Percentiles rank a stretch among this genome's conserved stretches.
phyloP scores from a whole-genome alignment of 305 asterid genomes.

The Fraxinus baroniana region DNA sequence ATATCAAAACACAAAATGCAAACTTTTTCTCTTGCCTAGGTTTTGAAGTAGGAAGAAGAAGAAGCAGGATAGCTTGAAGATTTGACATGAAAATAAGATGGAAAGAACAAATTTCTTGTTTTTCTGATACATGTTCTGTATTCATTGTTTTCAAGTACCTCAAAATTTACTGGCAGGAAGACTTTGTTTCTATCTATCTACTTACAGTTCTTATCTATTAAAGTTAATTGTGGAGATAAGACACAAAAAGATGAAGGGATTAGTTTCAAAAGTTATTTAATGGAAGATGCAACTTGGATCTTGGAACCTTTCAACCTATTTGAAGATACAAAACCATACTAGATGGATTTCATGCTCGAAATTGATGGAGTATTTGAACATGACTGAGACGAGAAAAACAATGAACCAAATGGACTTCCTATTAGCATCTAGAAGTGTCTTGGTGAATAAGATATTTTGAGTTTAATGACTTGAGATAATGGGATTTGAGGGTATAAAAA shows the following conservation, averaged over 20 bases:
- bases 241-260: not conserved
- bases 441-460: not conserved
- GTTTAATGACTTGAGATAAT: not conserved
- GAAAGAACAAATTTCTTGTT: not conserved
- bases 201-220: not conserved
- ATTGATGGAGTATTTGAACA: not conserved
- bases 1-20: not conserved
- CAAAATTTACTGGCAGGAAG: not conserved
- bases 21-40: not conserved
- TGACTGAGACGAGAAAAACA: not conserved
- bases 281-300: not conserved
- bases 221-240: not conserved
- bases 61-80: not conserved
- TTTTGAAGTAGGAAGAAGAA: not conserved
- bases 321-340: not conserved
- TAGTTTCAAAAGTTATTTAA: not conserved
- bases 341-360: not conserved
- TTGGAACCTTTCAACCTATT: not conserved
- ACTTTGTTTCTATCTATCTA: conserved; percentile 7
- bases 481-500: not conserved
- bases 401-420: not conserved
- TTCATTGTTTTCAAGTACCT: conserved; percentile 11
- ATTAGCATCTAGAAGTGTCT: not conserved
- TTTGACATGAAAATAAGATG: conserved; percentile 6
- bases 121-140: not conserved